phyloP scores from a whole-genome alignment of 176 grass and related monocot genomes.

The Chloris gayana region DNA sequence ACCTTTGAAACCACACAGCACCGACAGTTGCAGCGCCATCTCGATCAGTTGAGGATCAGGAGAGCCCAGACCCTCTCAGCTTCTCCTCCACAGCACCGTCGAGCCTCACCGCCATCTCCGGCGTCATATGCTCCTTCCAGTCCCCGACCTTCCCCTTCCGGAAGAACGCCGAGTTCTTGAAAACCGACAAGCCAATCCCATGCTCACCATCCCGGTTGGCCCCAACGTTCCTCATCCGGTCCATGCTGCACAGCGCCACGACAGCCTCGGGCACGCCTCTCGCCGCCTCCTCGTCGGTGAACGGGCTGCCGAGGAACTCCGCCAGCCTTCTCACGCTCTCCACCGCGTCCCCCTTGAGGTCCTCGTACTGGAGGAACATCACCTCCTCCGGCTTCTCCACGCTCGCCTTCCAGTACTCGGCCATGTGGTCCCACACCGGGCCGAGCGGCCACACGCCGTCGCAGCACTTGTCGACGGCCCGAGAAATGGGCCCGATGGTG shows the following conservation, averaged over 20 bases:
- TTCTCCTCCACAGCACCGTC: constrained; percentile 46
- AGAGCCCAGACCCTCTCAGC: constrained; percentile 40
- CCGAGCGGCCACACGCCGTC: constrained; percentile 45
- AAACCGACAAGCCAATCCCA: neutral
- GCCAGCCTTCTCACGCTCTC: constrained; percentile 25
- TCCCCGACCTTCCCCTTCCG: constrained; percentile 52
- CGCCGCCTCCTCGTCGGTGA: constrained; percentile 31
- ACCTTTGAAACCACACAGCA: too few relatives aligned
- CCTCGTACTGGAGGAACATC: constrained; percentile 59
- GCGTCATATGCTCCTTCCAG: constrained; percentile 50
- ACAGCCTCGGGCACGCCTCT: constrained; percentile 26
- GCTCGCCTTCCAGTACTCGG: constrained; percentile 53
- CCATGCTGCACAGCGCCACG: constrained; percentile 35
- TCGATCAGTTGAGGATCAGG: neutral
- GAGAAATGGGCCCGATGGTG: neutral
- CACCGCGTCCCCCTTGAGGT: constrained; percentile 15
- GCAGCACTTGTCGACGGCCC: constrained; percentile 35
- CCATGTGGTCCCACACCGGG: constrained; percentile 41
- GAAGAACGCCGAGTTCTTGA: constrained; percentile 36
- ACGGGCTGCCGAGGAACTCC: constrained; percentile 49
- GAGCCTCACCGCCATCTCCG: constrained; percentile 43
- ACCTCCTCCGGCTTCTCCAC: constrained; percentile 32
- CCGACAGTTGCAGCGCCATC: too few relatives aligned
- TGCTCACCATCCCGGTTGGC: constrained; percentile 40
- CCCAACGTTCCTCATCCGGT: constrained; percentile 24